Evolutionary conservation across 306 rosid genomes (phyloP).

Genomic region (Pueraria montana): DNA sequence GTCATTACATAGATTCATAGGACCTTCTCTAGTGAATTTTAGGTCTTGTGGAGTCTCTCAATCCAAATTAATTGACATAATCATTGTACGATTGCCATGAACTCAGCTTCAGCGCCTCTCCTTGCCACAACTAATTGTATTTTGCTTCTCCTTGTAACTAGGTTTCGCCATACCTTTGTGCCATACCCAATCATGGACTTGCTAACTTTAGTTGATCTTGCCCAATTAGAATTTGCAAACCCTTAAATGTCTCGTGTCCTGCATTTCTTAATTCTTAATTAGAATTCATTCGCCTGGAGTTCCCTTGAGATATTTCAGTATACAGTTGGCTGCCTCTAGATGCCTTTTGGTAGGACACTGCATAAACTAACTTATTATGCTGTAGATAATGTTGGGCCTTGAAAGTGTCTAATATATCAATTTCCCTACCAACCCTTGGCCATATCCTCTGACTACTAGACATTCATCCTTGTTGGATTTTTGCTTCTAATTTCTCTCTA

Average conservation of each 20-base stretch:
- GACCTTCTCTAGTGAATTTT: not conserved
- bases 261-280: not conserved
- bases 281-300: not conserved
- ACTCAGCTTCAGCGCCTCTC: not conserved
- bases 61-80: not conserved
- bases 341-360: not conserved
- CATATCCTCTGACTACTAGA: not conserved
- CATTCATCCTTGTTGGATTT: not conserved
- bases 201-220: not conserved
- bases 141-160: not conserved
- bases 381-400: not conserved
- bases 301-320: not conserved
- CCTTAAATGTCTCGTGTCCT: not conserved
- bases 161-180: not conserved
- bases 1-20: not conserved
- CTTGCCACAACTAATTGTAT: not conserved
- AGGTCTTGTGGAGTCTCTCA: not conserved
- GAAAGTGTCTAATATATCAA: not conserved
- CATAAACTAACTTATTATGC: not conserved
- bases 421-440: not conserved
- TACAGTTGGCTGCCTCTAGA: not conserved
- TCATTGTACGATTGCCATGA: not conserved
- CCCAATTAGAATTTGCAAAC: not conserved
- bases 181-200: not conserved
- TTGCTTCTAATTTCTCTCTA: not conserved